Base-by-base conservation (phyloP, 2,329 filamentous ascomycete species). In the Calonectria pseudoturangicola region DNA sequence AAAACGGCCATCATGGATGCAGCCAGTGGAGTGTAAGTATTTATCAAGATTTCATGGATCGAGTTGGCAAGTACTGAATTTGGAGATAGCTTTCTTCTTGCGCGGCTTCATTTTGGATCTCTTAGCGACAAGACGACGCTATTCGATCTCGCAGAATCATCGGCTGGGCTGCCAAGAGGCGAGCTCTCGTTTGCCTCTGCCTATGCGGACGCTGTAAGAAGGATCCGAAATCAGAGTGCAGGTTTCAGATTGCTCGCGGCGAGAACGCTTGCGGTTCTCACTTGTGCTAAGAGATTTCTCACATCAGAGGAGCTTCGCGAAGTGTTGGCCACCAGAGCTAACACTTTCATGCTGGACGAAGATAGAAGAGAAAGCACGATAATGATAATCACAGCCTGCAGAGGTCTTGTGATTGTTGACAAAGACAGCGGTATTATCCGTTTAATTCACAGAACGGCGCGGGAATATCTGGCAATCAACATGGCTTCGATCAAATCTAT, bases 291-390 rank as follows among this genome's bases (percentile, higher is more conserved):
- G n/a, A 41, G 54, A 41, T 21, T 27, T n/a, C n/a, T 58, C 16
- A 41, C 54, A 1, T 41, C n/a, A 12, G 8, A 27, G n/a, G 54
- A 58, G n/a, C 33, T 58, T 6, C 21, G 33, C 12, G 54, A 58
- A 5, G 33, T 33, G 7, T 33, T 58, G 16, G 54, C 33, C 4
- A 33, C 39, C 4, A 58, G 33, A 27, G 1, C 12, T 1, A 21
- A 33, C n/a, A 33, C 21, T 3, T 6, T 41, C 8, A 41, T 8
- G 21, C 13, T 58, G 10, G 54, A 58, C 6, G n/a, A 27, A 15
- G 27, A 39, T 58, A 41, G 27, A 41, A 58, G 54, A 21, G 54
- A 58, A 13, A 58, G 54, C 33, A 58, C 54, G 2, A 15, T 27
- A 25, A 18, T 58, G 5, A 58, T 58, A 25, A 5, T 41, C 15